Evolutionary conservation across 768 basidiomycete genomes (phyloP), one percentile per base, ranked within the genome.

Genomic region (Coprinopsis strossmayeri): DNA sequence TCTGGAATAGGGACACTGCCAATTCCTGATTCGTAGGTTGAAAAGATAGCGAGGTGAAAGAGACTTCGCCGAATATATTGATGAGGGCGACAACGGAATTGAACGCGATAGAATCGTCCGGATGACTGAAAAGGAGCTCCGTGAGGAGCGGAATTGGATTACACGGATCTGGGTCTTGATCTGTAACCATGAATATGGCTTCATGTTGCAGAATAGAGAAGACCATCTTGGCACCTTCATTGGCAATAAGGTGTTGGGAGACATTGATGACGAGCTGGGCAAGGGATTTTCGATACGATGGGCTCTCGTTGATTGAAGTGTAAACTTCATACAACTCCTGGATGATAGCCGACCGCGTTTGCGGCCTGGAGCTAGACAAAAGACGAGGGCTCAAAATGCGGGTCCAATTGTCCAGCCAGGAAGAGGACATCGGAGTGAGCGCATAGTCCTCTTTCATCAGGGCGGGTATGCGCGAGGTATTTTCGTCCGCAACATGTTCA

Each of bases 131-230:
- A 15, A 81, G 10, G 83, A 79, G 7, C 83, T 59, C 27, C 84
- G 65, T 15, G 82, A 73, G 76, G 83, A 82, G 41, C 84, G 77
- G 7, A 73, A 79, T 0, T 81, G 79, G 21, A 82, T 61, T 68
- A 26, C 81, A 76, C 49, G n/a, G n/a, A n/a, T n/a, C n/a, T n/a
- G n/a, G n/a, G n/a, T n/a, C n/a, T n/a, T n/a, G n/a, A n/a, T n/a
- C n/a, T n/a, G n/a, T 78, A 50, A 83, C 79, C 51, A 74, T 71
- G 48, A 78, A 59, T 3, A 87, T 84, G 18, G 81, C 69, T 62
- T 87, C 86, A 51, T 88, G 82, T 3, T 78, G 84, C 3, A 87
- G 63, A 39, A 87, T 74, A 35, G 71, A 72, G 78, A 83, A 86
- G 50, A 74, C 58, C 13, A 59, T 61, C 38, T 72, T 70, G 24